Conservation (phyloP, 1,284 basidiomycete genomes). For the Violaceomyces palustris region DNA sequence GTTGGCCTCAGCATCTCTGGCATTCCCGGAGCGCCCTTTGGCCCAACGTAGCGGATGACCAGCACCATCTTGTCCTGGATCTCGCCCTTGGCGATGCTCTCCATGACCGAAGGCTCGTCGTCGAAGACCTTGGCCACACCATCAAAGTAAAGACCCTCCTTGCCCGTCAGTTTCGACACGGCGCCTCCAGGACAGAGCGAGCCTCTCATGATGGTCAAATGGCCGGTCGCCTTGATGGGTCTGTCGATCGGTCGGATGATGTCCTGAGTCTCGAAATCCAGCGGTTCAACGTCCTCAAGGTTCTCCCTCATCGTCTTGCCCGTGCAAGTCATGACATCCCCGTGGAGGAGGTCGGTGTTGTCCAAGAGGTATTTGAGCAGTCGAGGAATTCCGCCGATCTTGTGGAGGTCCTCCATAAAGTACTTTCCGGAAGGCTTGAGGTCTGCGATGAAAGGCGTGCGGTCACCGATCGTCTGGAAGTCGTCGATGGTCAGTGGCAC, state of each 20-base stretch:
- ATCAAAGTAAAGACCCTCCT: slow-evolving; percentile 84
- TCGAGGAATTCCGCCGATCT: slow-evolving; percentile 55
- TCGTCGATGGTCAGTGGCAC: slow-evolving; percentile 77
- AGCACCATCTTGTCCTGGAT: slow-evolving; percentile 85
- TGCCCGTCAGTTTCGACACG: slow-evolving; percentile 93
- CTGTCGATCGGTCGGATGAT: slow-evolving; percentile 76
- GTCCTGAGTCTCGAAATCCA: slow-evolving; percentile 61
- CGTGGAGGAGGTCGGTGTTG: slow-evolving; percentile 67
- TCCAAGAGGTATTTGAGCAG: slow-evolving; percentile 70
- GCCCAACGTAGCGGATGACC: slow-evolving; percentile 79
- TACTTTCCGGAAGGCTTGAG: slow-evolving; percentile 65
- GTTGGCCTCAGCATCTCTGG: slow-evolving; percentile 80
- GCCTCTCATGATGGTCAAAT: slow-evolving; percentile 81
- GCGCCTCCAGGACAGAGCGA: slow-evolving; percentile 84
- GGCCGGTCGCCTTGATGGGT: slow-evolving; percentile 82
- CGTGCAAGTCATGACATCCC: slow-evolving; percentile 79
- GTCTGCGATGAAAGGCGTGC: slow-evolving; percentile 79
- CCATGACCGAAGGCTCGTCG: slow-evolving; percentile 76
- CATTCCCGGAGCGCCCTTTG: slow-evolving; percentile 89
- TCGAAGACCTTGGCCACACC: slow-evolving; percentile 65
- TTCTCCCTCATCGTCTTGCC: slow-evolving; percentile 83
- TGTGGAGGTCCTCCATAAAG: slow-evolving; percentile 82
- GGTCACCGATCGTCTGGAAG: slow-evolving; percentile 64
- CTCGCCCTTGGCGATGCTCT: slow-evolving; percentile 73
- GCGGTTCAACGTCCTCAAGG: slow-evolving; percentile 71